A percentile compares a stretch with the other conserved stretches of the same genome.
Conservation (phyloP, 345 rosid genomes). For the Kandelia obovata region DNA sequence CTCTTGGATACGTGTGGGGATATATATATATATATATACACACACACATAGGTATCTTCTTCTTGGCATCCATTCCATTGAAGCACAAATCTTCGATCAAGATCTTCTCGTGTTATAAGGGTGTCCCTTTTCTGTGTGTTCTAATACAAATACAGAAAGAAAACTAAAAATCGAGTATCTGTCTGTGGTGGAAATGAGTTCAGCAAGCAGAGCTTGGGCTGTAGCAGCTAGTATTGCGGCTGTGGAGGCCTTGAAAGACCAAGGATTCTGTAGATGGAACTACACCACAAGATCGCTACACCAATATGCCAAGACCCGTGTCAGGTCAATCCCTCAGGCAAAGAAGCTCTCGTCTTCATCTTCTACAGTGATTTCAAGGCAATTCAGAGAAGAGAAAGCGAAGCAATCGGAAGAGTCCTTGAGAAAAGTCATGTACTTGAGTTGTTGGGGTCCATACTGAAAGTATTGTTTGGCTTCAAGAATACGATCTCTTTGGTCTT, state of each 20-base stretch:
- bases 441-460: slow-evolving; percentile 20
- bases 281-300: slow-evolving; percentile 16
- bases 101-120: neutral
- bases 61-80: no score
- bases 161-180: neutral
- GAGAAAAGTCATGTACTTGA: slow-evolving; percentile 21
- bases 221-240: slow-evolving; percentile 38
- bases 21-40: no score
- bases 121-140: neutral
- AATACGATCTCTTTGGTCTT: neutral
- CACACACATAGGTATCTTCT: no score
- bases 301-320: slow-evolving; percentile 22
- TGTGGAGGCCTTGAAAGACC: slow-evolving; percentile 42
- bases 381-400: slow-evolving; percentile 8
- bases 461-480: neutral
- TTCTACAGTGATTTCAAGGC: slow-evolving; percentile 10
- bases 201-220: slow-evolving; percentile 35
- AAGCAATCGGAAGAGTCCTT: slow-evolving; percentile 20
- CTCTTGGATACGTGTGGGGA: no score
- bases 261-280: slow-evolving; percentile 48
- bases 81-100: no score
- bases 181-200: slow-evolving; percentile 19
- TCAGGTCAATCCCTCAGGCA: slow-evolving; percentile 14
- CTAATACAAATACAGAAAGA: neutral
- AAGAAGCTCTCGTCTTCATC: slow-evolving; percentile 16